A percentile compares a stretch with the other conserved stretches of the same genome.
Conservation (phyloP, 192 early-diverging fungal genomes). For the Podochytrium sp. region DNA sequence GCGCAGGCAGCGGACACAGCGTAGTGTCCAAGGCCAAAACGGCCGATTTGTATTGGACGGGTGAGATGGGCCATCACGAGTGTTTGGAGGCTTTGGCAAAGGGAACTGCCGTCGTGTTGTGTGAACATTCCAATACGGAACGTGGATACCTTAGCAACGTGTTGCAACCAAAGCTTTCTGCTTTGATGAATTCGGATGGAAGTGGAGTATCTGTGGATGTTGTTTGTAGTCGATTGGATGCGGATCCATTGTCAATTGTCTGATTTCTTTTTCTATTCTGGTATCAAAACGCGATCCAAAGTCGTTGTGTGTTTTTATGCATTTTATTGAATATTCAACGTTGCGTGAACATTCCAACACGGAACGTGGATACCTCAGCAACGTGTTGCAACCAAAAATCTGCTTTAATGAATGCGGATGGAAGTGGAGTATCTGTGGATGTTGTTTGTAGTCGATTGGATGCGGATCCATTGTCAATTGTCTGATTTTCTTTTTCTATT, state of each 20-base stretch:
- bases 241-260: slow-evolving; percentile 71
- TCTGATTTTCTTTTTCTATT: too few relatives aligned
- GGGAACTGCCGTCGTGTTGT: slow-evolving; percentile 82
- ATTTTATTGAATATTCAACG: too few relatives aligned
- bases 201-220: slow-evolving; percentile 58
- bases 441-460: slow-evolving; percentile 76
- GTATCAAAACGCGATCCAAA: too few relatives aligned
- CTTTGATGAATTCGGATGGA: slow-evolving; percentile 49
- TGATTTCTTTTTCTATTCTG: slow-evolving; percentile 1
- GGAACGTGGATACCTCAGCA: slow-evolving; percentile 79
- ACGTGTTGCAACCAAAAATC: slow-evolving; percentile 65
- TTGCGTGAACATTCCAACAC: slow-evolving; percentile 93
- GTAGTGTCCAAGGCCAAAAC: slow-evolving; percentile 55
- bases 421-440: slow-evolving; percentile 48
- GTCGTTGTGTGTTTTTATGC: too few relatives aligned
- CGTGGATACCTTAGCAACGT: slow-evolving; percentile 77
- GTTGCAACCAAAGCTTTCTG: slow-evolving; percentile 65
- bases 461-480: slow-evolving; percentile 72
- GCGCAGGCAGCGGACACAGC: slow-evolving; percentile 84
- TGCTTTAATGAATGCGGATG: slow-evolving; percentile 50
- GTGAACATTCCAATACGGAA: slow-evolving; percentile 91
- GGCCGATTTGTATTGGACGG: slow-evolving; percentile 87
- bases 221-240: slow-evolving; percentile 71
- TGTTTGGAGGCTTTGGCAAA: slow-evolving; percentile 80
- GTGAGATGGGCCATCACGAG: slow-evolving; percentile 96